Base-by-base conservation (phyloP, 495 filamentous ascomycete genomes). In the Talaromyces borbonicus region DNA sequence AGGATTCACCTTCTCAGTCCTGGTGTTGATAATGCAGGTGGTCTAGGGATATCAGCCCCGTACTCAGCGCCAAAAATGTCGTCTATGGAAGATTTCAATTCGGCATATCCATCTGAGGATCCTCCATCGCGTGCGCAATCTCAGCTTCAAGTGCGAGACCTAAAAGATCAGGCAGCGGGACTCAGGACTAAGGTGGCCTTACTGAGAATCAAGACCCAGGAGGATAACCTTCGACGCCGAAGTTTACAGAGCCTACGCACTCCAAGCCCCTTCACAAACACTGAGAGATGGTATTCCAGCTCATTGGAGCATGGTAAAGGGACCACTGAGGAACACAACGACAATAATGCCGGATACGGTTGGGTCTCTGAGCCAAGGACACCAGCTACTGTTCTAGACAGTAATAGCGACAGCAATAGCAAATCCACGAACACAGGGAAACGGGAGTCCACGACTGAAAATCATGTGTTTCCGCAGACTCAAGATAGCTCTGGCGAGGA, bases 161-260 rank as follows among this genome's bases (percentile, higher is more conserved):
- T 97, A 12, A 84, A 85, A 43, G 84, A 90, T 51, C 89, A 98
- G 66, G 92, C 97, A 84, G 82, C 90, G 52, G 89, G 89, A 51
- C 68, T 98, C 19, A 88, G 90, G 54, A 92, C 90, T 41, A 86
- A 88, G 52, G 86, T 98, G 16, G 94, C 90, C 3, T 83, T 72
- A 8, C 64, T 98, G 25, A 80, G 90, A 49, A 78, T 89, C 52
- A 84, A 89, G 58, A 83, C 84, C 4, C 78, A 85, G 39, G 85
- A 85, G 49, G 92, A 96, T 53, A 85, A 75, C 49, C 62, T 95
- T 50, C 83, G 85, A 50, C 75, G 92, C 33, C 79, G 84, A 39
- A 95, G 90, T 58, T 57, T 93, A 43, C 87, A 90, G 52, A 90
- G 78, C 61, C 64, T 95, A 48, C 78, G 88, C 8, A 87, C 85